Evolutionary conservation across 2,329 filamentous ascomycete genomes (phyloP), one percentile per base, ranked within the genome.

Genomic region (Trichoderma atrobrunneum): DNA sequence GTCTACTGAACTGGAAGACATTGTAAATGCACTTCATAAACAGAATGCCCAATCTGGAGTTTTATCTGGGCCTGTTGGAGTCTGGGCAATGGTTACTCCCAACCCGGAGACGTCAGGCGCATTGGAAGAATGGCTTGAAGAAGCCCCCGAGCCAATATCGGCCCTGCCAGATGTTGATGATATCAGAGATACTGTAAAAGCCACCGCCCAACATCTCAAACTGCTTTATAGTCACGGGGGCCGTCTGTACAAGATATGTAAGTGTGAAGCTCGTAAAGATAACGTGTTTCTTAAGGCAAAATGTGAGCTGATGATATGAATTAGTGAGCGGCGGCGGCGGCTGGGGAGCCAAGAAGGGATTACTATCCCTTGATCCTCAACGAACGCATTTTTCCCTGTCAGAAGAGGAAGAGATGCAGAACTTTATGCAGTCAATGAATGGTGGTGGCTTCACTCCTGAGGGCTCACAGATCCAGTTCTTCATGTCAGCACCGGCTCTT

Each of bases 311-410:
- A 62, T 43, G 14, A 24, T 10, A 16, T 14, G 3, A 8, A 48
- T 48, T 57, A 86, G 88, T 95, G 74, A 94, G 92, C 77, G 93
- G 93, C 5, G 93, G 93, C 60, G 93, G 93, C 56, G 93, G 93
- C 24, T 97, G 93, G 93, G 93, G 93, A 18, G 85, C 88, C 71
- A 96, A 95, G 79, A 90, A 92, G 76, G 93, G 93, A 0, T 83
- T 97, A 0, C 83, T 97, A 3, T 93, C 93, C 7, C 85, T 97
- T 5, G 93, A 96, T 77, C 92, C 93, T 4, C 87, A 93, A 74
- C 86, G 84, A 18, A 84, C 80, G 24, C 87, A 88, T 76, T 82
- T 83, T 21, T 78, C 84, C 8, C 66, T 79, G 0, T 79, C 82
- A 1, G 85, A 86, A 51, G 82, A 89, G 39, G 85, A 88, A 24